Evolutionary conservation across 2,329 filamentous ascomycete species (phyloP).

Genomic region (Balansia obtecta): DNA sequence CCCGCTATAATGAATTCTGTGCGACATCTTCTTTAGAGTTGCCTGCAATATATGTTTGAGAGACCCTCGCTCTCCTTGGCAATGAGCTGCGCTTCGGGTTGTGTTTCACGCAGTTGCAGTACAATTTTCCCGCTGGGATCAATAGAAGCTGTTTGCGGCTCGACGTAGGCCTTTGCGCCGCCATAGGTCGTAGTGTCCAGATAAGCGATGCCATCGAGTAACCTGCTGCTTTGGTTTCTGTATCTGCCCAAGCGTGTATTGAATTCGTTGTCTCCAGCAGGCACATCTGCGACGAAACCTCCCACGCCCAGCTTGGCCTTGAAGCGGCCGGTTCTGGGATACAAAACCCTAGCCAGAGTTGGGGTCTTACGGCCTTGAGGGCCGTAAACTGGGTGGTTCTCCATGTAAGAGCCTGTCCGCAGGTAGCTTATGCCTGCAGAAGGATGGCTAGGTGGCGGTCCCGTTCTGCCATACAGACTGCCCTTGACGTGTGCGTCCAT

Average conservation of each 20-base stretch:
- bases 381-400: slow-evolving; percentile 50
- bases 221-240: slow-evolving; percentile 12
- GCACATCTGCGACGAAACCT: slow-evolving; percentile 37
- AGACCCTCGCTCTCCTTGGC: slow-evolving; percentile 32
- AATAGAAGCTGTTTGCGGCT: slow-evolving; percentile 29
- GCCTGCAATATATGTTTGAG: slow-evolving; percentile 18
- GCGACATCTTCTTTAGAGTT: slow-evolving; percentile 10
- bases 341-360: slow-evolving; percentile 37
- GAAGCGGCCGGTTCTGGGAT: slow-evolving; percentile 24
- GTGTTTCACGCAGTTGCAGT: slow-evolving; percentile 29
- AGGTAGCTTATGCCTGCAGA: slow-evolving; percentile 52
- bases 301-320: slow-evolving; percentile 38
- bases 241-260: slow-evolving; percentile 17
- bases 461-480: slow-evolving; percentile 35
- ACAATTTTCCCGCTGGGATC: slow-evolving; percentile 38
- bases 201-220: slow-evolving; percentile 23
- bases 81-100: slow-evolving; percentile 27
- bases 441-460: slow-evolving; percentile 49
- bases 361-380: slow-evolving; percentile 39
- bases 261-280: slow-evolving; percentile 29
- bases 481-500: slow-evolving; percentile 14
- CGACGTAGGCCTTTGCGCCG: slow-evolving; percentile 42
- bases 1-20: slow-evolving; percentile 3
- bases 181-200: slow-evolving; percentile 36
- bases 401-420: slow-evolving; percentile 39